Evolutionary conservation across 2,329 filamentous ascomycete genomes (phyloP).

Genomic region (Cytospora piceicola): DNA sequence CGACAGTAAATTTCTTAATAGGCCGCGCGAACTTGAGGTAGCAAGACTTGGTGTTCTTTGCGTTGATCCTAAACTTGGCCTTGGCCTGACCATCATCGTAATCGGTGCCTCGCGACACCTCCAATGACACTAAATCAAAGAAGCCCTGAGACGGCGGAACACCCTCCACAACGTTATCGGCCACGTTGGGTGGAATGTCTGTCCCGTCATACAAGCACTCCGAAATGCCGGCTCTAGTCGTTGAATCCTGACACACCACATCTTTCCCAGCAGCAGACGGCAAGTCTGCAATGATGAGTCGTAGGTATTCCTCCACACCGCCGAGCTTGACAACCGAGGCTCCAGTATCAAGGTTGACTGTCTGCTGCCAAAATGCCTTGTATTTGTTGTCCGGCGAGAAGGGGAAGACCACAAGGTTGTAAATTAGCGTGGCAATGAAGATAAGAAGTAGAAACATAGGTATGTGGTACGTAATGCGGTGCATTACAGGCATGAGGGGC

Average conservation of each 20-base stretch:
- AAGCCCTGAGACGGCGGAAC: slow-evolving; percentile 50
- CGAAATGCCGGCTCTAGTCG: slow-evolving; percentile 52
- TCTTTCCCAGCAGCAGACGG: slow-evolving; percentile 70
- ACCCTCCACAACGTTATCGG: slow-evolving; percentile 49
- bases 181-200: slow-evolving; percentile 64
- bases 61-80: slow-evolving; percentile 70
- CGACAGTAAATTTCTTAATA: slow-evolving; percentile 66
- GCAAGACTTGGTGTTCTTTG: slow-evolving; percentile 78
- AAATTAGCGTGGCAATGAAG: slow-evolving; percentile 76
- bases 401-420: slow-evolving; percentile 86
- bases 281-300: slow-evolving; percentile 67
- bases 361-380: slow-evolving; percentile 87
- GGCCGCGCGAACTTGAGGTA: slow-evolving; percentile 72
- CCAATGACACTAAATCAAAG: slow-evolving; percentile 67
- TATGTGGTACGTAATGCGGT: slow-evolving; percentile 82
- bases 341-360: slow-evolving; percentile 75
- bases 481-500: slow-evolving; percentile 81
- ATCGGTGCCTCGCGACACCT: slow-evolving; percentile 50
- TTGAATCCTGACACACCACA: slow-evolving; percentile 55
- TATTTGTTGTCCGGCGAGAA: slow-evolving; percentile 80
- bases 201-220: slow-evolving; percentile 74
- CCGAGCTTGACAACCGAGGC: slow-evolving; percentile 69
- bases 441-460: slow-evolving; percentile 76
- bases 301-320: slow-evolving; percentile 70
- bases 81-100: slow-evolving; percentile 41